phyloP scores from a whole-genome alignment of 2,329 filamentous ascomycete species.

The Alternaria sp. region DNA sequence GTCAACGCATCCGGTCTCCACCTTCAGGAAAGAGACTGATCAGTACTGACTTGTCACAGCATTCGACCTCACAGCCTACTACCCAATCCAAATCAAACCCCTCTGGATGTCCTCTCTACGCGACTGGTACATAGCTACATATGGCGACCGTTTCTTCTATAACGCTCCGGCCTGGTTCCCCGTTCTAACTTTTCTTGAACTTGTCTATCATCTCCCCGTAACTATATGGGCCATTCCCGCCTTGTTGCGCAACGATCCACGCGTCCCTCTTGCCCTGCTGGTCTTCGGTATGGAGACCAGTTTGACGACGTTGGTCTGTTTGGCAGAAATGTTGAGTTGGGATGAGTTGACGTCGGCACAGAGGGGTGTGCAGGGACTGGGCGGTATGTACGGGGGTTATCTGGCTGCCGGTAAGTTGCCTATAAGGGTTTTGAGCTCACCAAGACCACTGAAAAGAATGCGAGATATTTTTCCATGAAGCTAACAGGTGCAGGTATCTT shows the following conservation, averaged over 20 bases:
- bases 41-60: constrained; percentile 52
- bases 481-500: constrained; percentile 35
- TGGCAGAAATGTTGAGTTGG: constrained; percentile 69
- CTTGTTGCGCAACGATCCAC: constrained; percentile 64
- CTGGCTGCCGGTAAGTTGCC: constrained; percentile 39
- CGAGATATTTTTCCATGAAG: neutral
- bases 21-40: neutral
- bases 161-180: constrained; percentile 68
- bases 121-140: constrained; percentile 67
- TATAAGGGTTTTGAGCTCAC: neutral
- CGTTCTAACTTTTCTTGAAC: constrained; percentile 66
- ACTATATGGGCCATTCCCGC: constrained; percentile 68
- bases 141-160: constrained; percentile 71
- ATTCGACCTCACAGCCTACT: constrained; percentile 69
- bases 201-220: constrained; percentile 68
- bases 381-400: constrained; percentile 53
- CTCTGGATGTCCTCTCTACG: constrained; percentile 61
- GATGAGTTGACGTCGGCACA: constrained; percentile 40
- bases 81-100: constrained; percentile 62
- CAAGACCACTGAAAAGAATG: neutral
- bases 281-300: constrained; percentile 67
- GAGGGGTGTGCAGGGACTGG: constrained; percentile 40
- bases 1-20: neutral
- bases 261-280: constrained; percentile 67
- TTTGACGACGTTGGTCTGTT: constrained; percentile 69